A percentile compares a stretch with the other conserved stretches of the same genome.
Conservation (phyloP, 1,139 yeast genomes). For the Yueomyces sp. region DNA sequence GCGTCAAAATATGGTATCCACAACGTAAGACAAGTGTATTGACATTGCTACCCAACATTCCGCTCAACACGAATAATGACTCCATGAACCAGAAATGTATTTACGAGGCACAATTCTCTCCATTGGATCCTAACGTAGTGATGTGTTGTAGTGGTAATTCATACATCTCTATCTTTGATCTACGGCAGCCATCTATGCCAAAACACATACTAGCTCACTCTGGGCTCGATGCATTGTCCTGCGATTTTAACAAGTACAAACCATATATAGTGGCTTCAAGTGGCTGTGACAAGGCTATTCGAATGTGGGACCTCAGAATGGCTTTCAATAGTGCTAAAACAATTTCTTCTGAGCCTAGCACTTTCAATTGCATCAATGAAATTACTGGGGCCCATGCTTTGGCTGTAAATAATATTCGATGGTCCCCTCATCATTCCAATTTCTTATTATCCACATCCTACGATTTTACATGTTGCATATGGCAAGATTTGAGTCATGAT, state of each 20-base stretch:
- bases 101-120: slow-evolving; percentile 74
- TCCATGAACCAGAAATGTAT: slow-evolving; percentile 37
- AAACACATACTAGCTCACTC: slow-evolving; percentile 58
- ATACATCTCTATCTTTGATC: slow-evolving; percentile 71
- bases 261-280: slow-evolving; percentile 71
- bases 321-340: slow-evolving; percentile 27
- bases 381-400: slow-evolving; percentile 70
- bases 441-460: slow-evolving; percentile 68
- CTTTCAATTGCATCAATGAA: slow-evolving; percentile 54
- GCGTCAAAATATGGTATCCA: slow-evolving; percentile 65
- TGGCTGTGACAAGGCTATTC: slow-evolving; percentile 75
- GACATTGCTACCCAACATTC: slow-evolving; percentile 34
- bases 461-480: slow-evolving; percentile 83
- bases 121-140: slow-evolving; percentile 64
- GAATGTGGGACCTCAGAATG: slow-evolving; percentile 84
- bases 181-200: slow-evolving; percentile 52
- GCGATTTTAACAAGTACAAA: slow-evolving; percentile 88
- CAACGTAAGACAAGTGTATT: slow-evolving; percentile 42
- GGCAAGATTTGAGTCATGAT: slow-evolving; percentile 61
- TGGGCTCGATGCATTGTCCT: slow-evolving; percentile 66
- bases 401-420: slow-evolving; percentile 67
- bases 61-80: background rate
- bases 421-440: slow-evolving; percentile 82
- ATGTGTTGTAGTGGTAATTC: slow-evolving; percentile 76
- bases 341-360: slow-evolving; percentile 5